phyloP scores from a whole-genome alignment of 257 asterid species.

The Forsythia viridissima region DNA sequence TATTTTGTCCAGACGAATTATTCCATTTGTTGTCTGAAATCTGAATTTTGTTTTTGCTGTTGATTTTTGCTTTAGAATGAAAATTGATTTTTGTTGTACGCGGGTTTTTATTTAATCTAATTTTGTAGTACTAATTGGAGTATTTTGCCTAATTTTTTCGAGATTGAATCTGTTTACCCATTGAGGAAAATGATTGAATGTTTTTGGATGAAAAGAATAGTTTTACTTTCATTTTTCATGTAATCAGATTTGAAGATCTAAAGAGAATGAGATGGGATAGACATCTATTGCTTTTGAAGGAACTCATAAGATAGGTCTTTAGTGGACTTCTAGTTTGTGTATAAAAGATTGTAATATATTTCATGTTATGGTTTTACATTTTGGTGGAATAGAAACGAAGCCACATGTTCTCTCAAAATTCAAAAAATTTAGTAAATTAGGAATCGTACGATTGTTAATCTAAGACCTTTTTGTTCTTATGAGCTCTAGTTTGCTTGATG shows the following conservation, averaged over 20 bases:
- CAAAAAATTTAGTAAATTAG: no score
- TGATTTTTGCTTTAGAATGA: neutral
- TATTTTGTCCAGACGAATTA: neutral
- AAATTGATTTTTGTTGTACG: neutral
- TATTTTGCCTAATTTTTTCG: neutral
- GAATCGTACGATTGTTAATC: no score
- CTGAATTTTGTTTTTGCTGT: neutral
- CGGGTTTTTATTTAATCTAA: neutral
- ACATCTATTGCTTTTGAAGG: neutral
- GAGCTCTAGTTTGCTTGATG: no score
- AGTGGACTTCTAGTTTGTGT: conserved; percentile 18
- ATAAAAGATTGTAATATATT: conserved; percentile 3
- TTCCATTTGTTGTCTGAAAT: neutral
- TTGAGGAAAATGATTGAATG: neutral
- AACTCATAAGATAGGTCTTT: neutral
- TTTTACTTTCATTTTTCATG: conserved; percentile 6
- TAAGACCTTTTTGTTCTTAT: no score
- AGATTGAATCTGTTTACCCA: conserved; percentile 4
- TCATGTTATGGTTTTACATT: neutral
- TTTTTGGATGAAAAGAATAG: neutral
- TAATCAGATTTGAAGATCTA: conserved; percentile 26
- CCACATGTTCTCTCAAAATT: no score
- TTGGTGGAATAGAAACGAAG: no score
- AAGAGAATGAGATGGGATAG: no score
- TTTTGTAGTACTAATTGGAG: neutral